Base-by-base conservation (phyloP, 805 yeast species). In the Tetrapisispora pingtungensis region DNA sequence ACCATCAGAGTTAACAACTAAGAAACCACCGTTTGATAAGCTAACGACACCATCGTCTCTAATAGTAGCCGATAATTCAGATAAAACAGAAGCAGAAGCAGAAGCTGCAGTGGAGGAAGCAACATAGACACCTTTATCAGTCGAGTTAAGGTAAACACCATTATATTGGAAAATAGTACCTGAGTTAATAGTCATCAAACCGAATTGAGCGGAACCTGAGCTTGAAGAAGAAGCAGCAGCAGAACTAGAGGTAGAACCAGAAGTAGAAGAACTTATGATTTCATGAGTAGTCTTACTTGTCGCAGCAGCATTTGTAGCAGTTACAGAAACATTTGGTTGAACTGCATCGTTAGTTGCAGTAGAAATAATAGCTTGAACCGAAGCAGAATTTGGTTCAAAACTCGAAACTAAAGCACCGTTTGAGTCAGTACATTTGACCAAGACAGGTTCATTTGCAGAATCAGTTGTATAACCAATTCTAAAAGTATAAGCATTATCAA, bases 91-190 rank as follows among this genome's bases (percentile, higher is more conserved):
- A 17, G 5, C 15, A 10, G 7, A 5, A 28, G 13, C n/a, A 5
- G 7, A 28, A 17, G 33, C 24, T 17, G 32, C 22, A 8, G 40
- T 3, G 2, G 26, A 27, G 6, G 40, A 28, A 8, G 40, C 31
- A 18, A 27, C 41, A 14, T 14, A 31, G 3, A 38, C 2, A 5
- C 10, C 19, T 7, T 20, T 38, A 20, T 38, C 41, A 7, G 32
- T 30, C 4, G 30, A 55, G 18, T 51, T 43, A 22, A 46, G 43
- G 39, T 47, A 45, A 37, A 64, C 54, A 32, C 57, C 40, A 26
- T 60, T 42, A 49, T 58, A 60, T 49, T 67, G 70, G 52, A 64
- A 55, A 34, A 43, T 40, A 36, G 69, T 57, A 34, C 68, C 69
- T 20, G 72, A 67, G 46, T 63, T 57, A 47, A 67, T 58, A 32